A percentile compares a stretch with the other conserved stretches of the same genome.
Conservation (phyloP, 129 eudicot species). For the Flaveria bidentis region DNA sequence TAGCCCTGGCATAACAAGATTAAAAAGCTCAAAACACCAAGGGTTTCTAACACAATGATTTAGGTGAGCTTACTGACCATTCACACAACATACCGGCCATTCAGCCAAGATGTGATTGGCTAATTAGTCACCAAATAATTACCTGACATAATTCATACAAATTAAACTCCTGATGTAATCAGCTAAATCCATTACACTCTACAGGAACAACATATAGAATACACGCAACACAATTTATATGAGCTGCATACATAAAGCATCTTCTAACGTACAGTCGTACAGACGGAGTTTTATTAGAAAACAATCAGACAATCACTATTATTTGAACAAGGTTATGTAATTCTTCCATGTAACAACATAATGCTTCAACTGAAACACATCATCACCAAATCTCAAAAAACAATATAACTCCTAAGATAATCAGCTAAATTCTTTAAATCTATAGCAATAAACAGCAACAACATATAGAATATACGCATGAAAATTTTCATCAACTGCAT, state of each 20-base stretch:
- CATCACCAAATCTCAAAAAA: not conserved
- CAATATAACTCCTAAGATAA: not conserved
- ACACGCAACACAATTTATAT: not conserved
- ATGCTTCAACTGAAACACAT: not conserved
- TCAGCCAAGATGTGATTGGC: constrained; percentile 32
- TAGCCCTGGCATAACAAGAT: constrained; percentile 17
- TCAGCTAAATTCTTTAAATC: not conserved
- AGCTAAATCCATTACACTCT: not conserved
- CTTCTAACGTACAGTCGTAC: not conserved
- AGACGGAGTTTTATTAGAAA: not conserved
- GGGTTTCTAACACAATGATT: constrained; percentile 23
- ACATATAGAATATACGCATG: not conserved
- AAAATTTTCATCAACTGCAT: no score
- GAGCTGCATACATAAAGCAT: not conserved
- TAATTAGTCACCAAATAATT: constrained; percentile 22
- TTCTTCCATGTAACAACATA: not conserved
- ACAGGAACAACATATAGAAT: not conserved
- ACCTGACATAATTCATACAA: not conserved
- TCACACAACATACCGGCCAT: constrained; percentile 29
- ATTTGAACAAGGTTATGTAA: not conserved
- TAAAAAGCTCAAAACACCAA: constrained; percentile 7
- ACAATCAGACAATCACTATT: not conserved
- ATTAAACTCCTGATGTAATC: not conserved
- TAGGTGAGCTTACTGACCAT: constrained; percentile 36
- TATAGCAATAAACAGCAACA: not conserved